phyloP scores from a whole-genome alignment of 352 stramenopile genomes.

The Pilasporangium apinafurcum region DNA sequence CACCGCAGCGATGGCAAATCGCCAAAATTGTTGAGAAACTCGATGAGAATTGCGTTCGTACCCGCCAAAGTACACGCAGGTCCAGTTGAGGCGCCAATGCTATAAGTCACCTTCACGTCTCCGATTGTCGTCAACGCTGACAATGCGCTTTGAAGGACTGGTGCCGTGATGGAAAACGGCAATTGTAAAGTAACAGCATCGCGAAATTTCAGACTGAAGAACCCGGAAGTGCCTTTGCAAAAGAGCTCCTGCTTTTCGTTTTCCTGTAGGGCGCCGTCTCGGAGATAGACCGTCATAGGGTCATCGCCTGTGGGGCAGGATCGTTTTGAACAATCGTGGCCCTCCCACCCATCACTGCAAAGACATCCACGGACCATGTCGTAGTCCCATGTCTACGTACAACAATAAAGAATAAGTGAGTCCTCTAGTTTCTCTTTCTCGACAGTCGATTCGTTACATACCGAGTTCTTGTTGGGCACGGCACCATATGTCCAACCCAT shows the following conservation, averaged over 20 bases:
- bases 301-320: constrained; percentile 89
- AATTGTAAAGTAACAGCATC: constrained; percentile 54
- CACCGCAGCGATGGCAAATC: constrained; percentile 53
- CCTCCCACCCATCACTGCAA: constrained; percentile 84
- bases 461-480: constrained; percentile 75
- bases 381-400: constrained; percentile 76
- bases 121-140: constrained; percentile 37
- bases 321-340: constrained; percentile 83
- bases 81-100: constrained; percentile 9
- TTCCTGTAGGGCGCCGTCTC: constrained; percentile 30
- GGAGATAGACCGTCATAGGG: constrained; percentile 50
- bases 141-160: constrained; percentile 22
- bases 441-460: too few species aligned
- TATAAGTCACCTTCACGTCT: constrained; percentile 43
- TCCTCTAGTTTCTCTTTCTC: constrained; percentile 30
- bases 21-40: constrained; percentile 65
- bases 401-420: not conserved
- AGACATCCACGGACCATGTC: constrained; percentile 82
- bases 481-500: constrained; percentile 53
- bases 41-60: constrained; percentile 53
- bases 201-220: constrained; percentile 70
- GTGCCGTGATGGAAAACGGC: constrained; percentile 24
- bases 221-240: constrained; percentile 51
- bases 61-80: constrained; percentile 33
- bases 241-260: constrained; percentile 80